Evolutionary conservation across 2,329 filamentous ascomycete genomes (phyloP), one percentile per base, ranked within the genome.

Genomic region (Alternaria ethzedia): DNA sequence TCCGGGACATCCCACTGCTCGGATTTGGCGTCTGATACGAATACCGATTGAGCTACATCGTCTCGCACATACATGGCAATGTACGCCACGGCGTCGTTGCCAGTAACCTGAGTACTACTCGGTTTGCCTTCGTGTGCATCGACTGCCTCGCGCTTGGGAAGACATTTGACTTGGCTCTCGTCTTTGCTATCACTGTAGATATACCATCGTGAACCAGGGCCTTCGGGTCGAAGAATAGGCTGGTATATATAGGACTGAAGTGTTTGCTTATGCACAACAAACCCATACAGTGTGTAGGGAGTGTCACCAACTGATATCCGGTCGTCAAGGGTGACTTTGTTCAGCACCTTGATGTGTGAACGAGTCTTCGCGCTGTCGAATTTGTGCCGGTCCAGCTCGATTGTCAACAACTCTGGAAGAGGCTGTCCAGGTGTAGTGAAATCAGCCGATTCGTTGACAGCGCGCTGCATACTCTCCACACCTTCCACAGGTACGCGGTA

Each of bases 181-280:
- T 84, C 83, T 58, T 78, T 78, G 49, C 82, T 83, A 66, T 87
- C 85, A 30, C 86, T 83, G 66, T 89, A 89, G 32, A 83, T 84
- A 58, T 89, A 85, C 88, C 88, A 90, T 49, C 83, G 84, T 9
- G 83, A 82, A 10, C 82, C 83, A 6, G 84, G 84, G 3, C 87
- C 87, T 47, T 82, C 82, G 1, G 88, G 88, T 28, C 88, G 83
- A 51, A 90, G 75, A 32, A 89, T 84, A n/a, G 86, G 84, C 68
- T 87, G 86, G 77, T 88, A 90, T 41, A 85, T 82, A 51, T 84
- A 84, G 6, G 87, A 89, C 20, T 85, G 85, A 15, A 89, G 83
- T 46, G 83, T 83, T 25, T 87, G 87, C 63, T 84, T 85, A 70
- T 90, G 88, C 3, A 88, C 86, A 30, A 89, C 79, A 65, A 89